These are phyloP conservation scores for Ailanthus altissimus DNA, from an alignment of 345 rosid genomes.

Conservation along the genomic window DNA sequence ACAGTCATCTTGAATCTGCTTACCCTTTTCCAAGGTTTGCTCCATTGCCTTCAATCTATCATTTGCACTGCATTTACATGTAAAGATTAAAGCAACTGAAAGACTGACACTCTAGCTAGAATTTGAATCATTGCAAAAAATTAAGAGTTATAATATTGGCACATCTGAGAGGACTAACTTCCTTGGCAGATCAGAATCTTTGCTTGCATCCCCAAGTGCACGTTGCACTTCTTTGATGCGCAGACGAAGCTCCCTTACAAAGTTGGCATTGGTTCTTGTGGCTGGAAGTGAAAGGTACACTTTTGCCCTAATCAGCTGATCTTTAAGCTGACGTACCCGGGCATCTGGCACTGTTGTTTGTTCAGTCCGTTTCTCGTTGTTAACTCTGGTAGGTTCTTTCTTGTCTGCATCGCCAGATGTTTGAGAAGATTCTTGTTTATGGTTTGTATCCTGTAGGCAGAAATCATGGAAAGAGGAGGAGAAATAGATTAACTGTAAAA, in stretches of 20 bases:
- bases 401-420: slow-evolving; percentile 32
- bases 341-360: slow-evolving; percentile 53
- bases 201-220: slow-evolving; percentile 66
- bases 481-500: not conserved
- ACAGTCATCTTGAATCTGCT: slow-evolving; percentile 90
- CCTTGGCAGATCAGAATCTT: slow-evolving; percentile 78
- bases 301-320: slow-evolving; percentile 88
- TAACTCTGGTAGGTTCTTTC: slow-evolving; percentile 36
- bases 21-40: slow-evolving; percentile 76
- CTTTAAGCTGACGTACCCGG: slow-evolving; percentile 74
- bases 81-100: not conserved
- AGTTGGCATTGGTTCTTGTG: slow-evolving; percentile 62
- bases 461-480: slow-evolving; percentile 1
- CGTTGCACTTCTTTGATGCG: slow-evolving; percentile 85
- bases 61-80: slow-evolving; percentile 51
- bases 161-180: slow-evolving; percentile 45
- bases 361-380: slow-evolving; percentile 39
- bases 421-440: slow-evolving; percentile 36
- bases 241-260: slow-evolving; percentile 79
- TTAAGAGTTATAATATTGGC: not conserved
- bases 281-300: slow-evolving; percentile 86
- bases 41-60: slow-evolving; percentile 89
- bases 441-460: slow-evolving; percentile 33
- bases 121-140: not conserved
- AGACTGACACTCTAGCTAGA: not conserved